Conservation (phyloP, 2,329 filamentous ascomycete species). For the Chaetoscypha palmicola region DNA sequence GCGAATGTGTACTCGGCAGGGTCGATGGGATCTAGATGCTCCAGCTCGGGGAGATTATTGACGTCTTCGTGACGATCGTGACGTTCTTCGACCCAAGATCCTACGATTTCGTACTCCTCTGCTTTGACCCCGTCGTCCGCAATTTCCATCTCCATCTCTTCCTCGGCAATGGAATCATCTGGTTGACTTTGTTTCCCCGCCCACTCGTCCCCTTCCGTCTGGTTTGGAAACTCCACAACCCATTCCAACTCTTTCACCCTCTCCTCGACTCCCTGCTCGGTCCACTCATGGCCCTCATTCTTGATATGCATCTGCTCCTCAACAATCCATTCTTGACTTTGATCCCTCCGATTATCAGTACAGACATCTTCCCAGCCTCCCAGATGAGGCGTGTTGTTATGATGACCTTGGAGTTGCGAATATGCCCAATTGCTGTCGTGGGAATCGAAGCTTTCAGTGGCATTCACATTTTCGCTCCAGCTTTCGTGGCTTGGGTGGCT, state of each 20-base stretch:
- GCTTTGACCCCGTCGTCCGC: too few relatives aligned
- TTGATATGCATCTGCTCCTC: neutral
- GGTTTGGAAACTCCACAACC: constrained; percentile 2
- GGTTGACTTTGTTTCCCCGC: neutral
- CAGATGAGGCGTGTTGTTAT: neutral
- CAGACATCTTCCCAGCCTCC: constrained; percentile 5
- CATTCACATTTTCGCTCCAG: neutral
- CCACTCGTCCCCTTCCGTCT: neutral
- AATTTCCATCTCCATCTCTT: neutral
- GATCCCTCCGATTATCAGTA: neutral
- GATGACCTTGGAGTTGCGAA: neutral
- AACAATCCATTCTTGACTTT: neutral
- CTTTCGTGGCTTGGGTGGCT: neutral
- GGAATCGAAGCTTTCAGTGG: constrained; percentile 13
- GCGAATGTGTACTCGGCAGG: neutral
- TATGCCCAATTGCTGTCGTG: constrained; percentile 8
- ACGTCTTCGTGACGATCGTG: neutral
- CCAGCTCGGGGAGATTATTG: neutral
- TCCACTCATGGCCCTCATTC: constrained; percentile 1
- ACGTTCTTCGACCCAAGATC: neutral
- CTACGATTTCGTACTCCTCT: neutral
- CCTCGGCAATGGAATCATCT: neutral
- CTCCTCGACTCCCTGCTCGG: neutral
- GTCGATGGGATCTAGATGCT: neutral
- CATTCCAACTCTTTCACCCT: constrained; percentile 2